Evolutionary conservation across 139 green algal genomes (phyloP).

Genomic region (Spirogloea muscicola): DNA sequence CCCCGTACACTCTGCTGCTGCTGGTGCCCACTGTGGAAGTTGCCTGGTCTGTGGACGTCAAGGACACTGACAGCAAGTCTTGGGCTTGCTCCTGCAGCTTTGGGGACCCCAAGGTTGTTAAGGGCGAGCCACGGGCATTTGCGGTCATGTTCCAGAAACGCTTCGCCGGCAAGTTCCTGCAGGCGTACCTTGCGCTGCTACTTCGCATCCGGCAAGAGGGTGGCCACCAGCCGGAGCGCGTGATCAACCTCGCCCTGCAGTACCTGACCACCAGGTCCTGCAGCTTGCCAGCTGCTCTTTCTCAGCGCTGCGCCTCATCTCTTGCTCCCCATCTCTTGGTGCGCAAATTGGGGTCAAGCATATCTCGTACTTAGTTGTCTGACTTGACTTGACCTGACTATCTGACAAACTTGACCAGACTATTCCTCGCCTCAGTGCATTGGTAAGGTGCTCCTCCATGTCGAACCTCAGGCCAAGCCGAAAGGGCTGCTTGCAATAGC

Average conservation of each 20-base stretch:
- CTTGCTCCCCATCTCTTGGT: not conserved
- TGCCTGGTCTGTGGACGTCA: too few species aligned
- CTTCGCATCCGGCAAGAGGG: slow-evolving; percentile 52
- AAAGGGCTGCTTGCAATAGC: too few species aligned
- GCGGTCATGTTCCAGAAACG: slow-evolving; percentile 62
- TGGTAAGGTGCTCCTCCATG: too few species aligned
- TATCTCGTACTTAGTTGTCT: not conserved
- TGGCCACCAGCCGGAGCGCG: slow-evolving; percentile 62
- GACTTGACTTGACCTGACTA: not conserved
- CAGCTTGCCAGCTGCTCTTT: not conserved
- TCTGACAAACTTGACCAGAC: too few species aligned
- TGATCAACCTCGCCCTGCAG: slow-evolving; percentile 77
- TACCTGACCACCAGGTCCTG: slow-evolving; percentile 58
- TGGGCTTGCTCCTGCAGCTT: slow-evolving; percentile 47
- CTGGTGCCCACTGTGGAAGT: too few species aligned
- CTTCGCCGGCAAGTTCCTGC: slow-evolving; percentile 66
- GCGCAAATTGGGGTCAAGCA: not conserved
- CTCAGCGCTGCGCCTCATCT: not conserved
- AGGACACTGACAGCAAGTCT: too few species aligned
- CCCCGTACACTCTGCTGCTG: too few species aligned
- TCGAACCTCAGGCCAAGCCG: too few species aligned
- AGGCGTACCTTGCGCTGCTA: slow-evolving; percentile 68
- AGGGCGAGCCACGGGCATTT: slow-evolving; percentile 61
- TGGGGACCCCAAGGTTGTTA: slow-evolving; percentile 56
- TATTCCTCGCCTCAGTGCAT: too few species aligned